These are phyloP conservation scores for Trichoderma asperelloides DNA, from an alignment of 495 filamentous ascomycete species.

Conservation along the genomic window DNA sequence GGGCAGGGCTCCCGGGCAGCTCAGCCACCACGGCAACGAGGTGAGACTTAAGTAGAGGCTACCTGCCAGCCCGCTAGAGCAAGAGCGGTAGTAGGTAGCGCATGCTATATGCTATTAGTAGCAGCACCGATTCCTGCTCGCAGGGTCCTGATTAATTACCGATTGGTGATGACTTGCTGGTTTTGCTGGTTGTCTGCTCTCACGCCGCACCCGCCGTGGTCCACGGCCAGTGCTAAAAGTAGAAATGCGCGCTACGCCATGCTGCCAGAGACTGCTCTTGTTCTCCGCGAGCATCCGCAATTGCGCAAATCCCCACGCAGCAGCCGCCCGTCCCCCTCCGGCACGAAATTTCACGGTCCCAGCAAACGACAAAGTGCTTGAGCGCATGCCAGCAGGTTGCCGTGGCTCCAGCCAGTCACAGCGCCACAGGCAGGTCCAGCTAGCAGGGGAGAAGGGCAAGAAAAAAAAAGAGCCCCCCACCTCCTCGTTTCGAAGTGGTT, in stretches of 20 bases:
- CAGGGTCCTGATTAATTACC: too few species aligned
- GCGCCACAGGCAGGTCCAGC: not conserved
- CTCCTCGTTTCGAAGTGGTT: conserved; percentile 7
- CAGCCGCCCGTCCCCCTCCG: too few species aligned
- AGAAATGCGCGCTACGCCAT: not conserved
- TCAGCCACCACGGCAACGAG: conserved; percentile 6
- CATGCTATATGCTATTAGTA: too few species aligned
- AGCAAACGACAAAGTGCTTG: not conserved
- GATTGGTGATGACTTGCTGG: too few species aligned
- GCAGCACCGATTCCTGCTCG: too few species aligned
- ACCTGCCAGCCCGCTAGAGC: not conserved
- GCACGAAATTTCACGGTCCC: too few species aligned
- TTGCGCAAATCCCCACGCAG: too few species aligned
- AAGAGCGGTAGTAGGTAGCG: too few species aligned
- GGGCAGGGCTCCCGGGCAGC: conserved; percentile 1
- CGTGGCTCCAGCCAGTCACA: too few species aligned
- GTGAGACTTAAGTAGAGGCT: conserved; percentile 2
- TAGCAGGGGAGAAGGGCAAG: not conserved
- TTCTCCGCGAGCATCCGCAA: not conserved
- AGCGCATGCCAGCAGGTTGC: not conserved
- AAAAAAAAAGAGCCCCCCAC: conserved; percentile 1
- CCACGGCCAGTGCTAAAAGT: not conserved
- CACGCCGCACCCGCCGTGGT: not conserved
- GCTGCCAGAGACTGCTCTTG: not conserved
- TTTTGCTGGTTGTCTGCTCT: not conserved